Base-by-base conservation (phyloP, 768 basidiomycete genomes). In the Serendipita vermifera region DNA sequence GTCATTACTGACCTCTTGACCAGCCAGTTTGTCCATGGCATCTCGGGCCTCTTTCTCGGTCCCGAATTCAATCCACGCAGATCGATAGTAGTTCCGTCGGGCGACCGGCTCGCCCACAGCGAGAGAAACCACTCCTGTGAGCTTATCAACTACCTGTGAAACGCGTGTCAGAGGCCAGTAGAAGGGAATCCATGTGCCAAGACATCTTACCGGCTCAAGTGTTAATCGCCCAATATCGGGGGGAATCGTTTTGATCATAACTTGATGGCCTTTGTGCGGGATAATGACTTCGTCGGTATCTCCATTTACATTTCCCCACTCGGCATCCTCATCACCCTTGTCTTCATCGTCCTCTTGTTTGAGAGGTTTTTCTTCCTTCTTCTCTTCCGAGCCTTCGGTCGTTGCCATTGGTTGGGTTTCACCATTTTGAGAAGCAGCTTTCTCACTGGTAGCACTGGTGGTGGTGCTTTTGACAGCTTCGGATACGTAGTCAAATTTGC, bases 201-300 rank as follows among this genome's bases (percentile, higher is more conserved):
- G 39, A 55, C 54, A 41, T 69, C 77, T 57, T 58, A 93, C 90
- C 69, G 89, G 87, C 72, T 97, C 92, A 33, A 97, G 75, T 64
- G 89, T 91, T 48, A 85, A 71, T 29, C 92, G 82, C 29, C 87
- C 87, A 63, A 92, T 91, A 61, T 91, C 87, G 24, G 92, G 91
- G 43, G 91, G 91, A 61, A 96, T 92, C n/a, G 90, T 92, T 58
- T 91, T 82, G 64, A 96, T 92, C 80, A 93, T 91, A 56, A 96
- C 82, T 65, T 96, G 85, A 62, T 88, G 88, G 22, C 87, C 88
- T 63, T 91, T 87, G 15, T 85, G 79, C 36, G 74, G 71, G 22
- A 79, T 82, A 57, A 80, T 78, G 57, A 79, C 68, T 64, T 91
- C 88, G 64, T 89, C 46, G 22, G n/a, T 31, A 31, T 51, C 46